A percentile compares a stretch with the other conserved stretches of the same genome.
Evolutionary conservation across 2,329 filamentous ascomycete species (phyloP).

Genomic region (Colletotrichum ledebouriae): DNA sequence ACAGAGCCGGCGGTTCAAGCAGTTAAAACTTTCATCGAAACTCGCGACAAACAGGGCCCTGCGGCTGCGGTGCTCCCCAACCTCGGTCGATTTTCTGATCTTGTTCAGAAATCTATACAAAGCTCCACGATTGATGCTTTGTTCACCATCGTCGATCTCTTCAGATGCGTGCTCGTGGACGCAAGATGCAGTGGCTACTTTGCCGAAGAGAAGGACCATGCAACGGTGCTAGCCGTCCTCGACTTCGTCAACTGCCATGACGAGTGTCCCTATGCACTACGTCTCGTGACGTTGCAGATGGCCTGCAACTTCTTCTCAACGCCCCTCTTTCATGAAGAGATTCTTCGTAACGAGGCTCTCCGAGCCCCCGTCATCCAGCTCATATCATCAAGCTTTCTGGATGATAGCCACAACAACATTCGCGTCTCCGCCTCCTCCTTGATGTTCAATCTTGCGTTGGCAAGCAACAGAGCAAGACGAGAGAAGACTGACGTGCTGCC

Average conservation of each 20-base stretch:
- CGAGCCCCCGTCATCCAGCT: constrained; percentile 74
- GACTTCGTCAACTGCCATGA: constrained; percentile 68
- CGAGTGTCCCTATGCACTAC: constrained; percentile 81
- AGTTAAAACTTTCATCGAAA: constrained; percentile 79
- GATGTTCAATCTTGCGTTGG: constrained; percentile 83
- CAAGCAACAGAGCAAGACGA: constrained; percentile 75
- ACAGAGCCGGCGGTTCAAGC: constrained; percentile 71
- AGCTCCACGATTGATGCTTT: constrained; percentile 73
- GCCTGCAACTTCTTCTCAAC: constrained; percentile 88
- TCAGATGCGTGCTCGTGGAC: constrained; percentile 83
- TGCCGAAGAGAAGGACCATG: constrained; percentile 78
- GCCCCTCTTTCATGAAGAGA: constrained; percentile 75
- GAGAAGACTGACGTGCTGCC: constrained; percentile 71
- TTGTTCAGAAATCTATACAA: constrained; percentile 68
- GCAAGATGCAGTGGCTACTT: constrained; percentile 84
- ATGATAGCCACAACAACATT: constrained; percentile 79
- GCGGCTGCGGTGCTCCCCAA: constrained; percentile 79
- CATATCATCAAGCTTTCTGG: constrained; percentile 82
- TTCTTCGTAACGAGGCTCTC: constrained; percentile 66
- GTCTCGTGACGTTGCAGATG: constrained; percentile 86
- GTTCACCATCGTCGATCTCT: constrained; percentile 88
- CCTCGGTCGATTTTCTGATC: constrained; percentile 73
- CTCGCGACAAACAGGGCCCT: constrained; percentile 68
- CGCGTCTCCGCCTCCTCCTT: constrained; percentile 86
- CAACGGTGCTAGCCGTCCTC: constrained; percentile 73